phyloP scores from a whole-genome alignment of 306 rosid genomes.

The Ormosia semicastrata region DNA sequence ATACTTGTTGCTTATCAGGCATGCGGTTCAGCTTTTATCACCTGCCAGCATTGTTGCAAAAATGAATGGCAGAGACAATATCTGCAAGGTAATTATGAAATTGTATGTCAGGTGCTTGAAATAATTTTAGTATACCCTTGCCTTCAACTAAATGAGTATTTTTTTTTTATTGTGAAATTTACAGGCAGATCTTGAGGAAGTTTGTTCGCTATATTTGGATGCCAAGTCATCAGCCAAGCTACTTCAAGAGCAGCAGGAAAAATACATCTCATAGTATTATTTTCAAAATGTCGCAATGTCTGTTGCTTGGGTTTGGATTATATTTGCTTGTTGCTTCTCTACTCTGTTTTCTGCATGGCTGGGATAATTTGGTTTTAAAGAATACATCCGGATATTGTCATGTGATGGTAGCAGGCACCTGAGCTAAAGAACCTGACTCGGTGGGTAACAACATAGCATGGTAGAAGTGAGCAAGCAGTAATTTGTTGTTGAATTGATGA shows the following conservation, averaged over 20 bases:
- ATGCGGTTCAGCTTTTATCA: slow-evolving; percentile 84
- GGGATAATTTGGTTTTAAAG: background rate
- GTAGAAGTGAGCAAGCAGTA: background rate
- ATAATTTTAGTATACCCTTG: background rate
- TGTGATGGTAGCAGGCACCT: slow-evolving; percentile 16
- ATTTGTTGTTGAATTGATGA: slow-evolving; percentile 4
- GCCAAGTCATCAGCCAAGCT: slow-evolving; percentile 84
- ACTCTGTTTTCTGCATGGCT: background rate
- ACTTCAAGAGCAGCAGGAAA: slow-evolving; percentile 93
- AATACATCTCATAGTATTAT: slow-evolving; percentile 57
- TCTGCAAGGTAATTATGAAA: slow-evolving; percentile 70
- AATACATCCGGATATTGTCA: background rate
- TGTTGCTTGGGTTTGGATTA: background rate
- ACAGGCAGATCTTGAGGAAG: slow-evolving; percentile 85
- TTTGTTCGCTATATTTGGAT: slow-evolving; percentile 72
- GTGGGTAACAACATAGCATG: background rate
- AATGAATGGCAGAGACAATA: slow-evolving; percentile 87
- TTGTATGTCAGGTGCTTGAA: slow-evolving; percentile 4
- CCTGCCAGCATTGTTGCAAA: slow-evolving; percentile 91
- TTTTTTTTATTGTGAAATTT: slow-evolving; percentile 16
- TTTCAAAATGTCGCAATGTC: background rate
- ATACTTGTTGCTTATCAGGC: slow-evolving; percentile 49
- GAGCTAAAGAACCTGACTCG: background rate
- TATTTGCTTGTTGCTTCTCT: slow-evolving; percentile 4
- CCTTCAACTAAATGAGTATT: background rate